Conservation (phyloP, 2,329 filamentous ascomycete species). For the Keithomyces neogunnii region DNA sequence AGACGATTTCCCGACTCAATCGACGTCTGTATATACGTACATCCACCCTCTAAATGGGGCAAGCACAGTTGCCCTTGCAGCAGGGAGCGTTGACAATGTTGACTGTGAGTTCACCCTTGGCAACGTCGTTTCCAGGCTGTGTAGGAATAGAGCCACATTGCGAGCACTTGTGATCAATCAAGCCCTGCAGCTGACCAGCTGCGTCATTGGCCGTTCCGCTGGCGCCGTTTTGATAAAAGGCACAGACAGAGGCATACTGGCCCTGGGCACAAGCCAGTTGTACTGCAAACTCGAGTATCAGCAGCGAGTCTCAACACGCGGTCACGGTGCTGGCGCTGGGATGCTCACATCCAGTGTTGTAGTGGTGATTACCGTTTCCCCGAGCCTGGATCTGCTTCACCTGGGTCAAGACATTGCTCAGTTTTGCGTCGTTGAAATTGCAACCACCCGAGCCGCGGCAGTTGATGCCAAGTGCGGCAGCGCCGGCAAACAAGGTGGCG, state of each 20-base stretch:
- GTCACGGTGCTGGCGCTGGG: background rate
- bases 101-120: slow-evolving; percentile 12
- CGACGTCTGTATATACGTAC: too few relatives aligned
- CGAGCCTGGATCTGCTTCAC: slow-evolving; percentile 7
- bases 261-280: slow-evolving; percentile 11
- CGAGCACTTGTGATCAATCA: slow-evolving; percentile 9
- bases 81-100: slow-evolving; percentile 10
- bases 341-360: slow-evolving; percentile 6
- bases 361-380: slow-evolving; percentile 9
- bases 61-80: slow-evolving; percentile 10
- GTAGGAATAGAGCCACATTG: slow-evolving; percentile 12
- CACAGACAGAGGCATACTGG: slow-evolving; percentile 9
- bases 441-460: slow-evolving; percentile 12
- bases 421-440: slow-evolving; percentile 7
- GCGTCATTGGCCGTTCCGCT: slow-evolving; percentile 10
- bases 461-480: slow-evolving; percentile 10
- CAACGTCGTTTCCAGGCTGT: slow-evolving; percentile 11
- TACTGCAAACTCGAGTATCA: slow-evolving; percentile 1
- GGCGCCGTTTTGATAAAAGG: slow-evolving; percentile 11
- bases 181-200: slow-evolving; percentile 7
- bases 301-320: background rate
- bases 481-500: slow-evolving; percentile 5
- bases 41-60: background rate
- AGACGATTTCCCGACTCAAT: too few relatives aligned
- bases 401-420: slow-evolving; percentile 7